Percentiles rank a stretch among this genome's conserved stretches.
phyloP scores from a whole-genome alignment of 805 yeast species.

The Yarrowia sp. region DNA sequence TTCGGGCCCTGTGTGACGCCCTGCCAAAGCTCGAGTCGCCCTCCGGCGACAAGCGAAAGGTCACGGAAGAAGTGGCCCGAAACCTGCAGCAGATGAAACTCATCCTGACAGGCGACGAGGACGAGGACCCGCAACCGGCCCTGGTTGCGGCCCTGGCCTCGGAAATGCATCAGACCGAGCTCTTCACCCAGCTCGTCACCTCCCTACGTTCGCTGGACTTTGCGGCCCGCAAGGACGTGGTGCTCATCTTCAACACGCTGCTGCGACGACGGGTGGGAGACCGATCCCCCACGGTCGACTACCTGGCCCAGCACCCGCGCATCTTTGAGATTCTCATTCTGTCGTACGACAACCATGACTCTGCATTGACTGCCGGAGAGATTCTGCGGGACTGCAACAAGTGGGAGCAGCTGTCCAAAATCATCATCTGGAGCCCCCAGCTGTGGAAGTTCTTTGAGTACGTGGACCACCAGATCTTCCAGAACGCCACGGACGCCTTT shows the following conservation, averaged over 20 bases:
- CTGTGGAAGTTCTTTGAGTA: constrained; percentile 87
- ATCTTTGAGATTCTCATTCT: constrained; percentile 66
- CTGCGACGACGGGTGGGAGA: constrained; percentile 78
- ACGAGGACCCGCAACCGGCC: constrained; percentile 63
- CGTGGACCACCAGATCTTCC: constrained; percentile 79
- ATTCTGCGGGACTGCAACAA: constrained; percentile 86
- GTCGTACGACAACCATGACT: constrained; percentile 77
- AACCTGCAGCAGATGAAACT: constrained; percentile 68
- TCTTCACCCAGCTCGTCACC: constrained; percentile 65
- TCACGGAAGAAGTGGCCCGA: constrained; percentile 50
- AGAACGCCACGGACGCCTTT: constrained; percentile 88
- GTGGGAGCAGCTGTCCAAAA: constrained; percentile 70
- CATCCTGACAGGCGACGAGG: constrained; percentile 73
- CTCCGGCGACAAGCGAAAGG: constrained; percentile 53
- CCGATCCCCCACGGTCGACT: constrained; percentile 87
- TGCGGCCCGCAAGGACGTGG: constrained; percentile 87
- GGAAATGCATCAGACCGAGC: constrained; percentile 76
- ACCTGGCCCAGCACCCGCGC: constrained; percentile 70
- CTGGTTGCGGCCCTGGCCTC: constrained; percentile 77
- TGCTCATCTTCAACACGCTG: constrained; percentile 72
- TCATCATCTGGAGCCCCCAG: constrained; percentile 62
- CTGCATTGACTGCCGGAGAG: constrained; percentile 74
- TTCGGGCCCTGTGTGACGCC: constrained; percentile 76
- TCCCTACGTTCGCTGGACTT: constrained; percentile 77
- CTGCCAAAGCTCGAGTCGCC: constrained; percentile 56